Evolutionary conservation across 257 asterid genomes (phyloP).

Genomic region (Coffea eugenioides): DNA sequence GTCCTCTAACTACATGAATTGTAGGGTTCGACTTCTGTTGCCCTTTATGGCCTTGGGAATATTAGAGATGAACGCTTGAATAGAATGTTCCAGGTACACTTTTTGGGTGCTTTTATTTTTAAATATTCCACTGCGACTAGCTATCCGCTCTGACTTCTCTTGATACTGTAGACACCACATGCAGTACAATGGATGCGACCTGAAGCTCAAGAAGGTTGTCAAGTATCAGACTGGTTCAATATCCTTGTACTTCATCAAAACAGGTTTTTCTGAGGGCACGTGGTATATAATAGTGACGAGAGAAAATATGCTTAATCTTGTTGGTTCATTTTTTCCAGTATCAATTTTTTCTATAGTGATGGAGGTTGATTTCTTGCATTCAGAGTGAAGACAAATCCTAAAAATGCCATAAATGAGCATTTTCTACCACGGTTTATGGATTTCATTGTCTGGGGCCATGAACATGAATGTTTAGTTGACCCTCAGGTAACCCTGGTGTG

Average conservation of each 20-base stretch:
- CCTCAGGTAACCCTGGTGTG: conserved; percentile 66
- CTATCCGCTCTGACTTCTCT: conserved; percentile 17
- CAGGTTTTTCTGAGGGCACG: conserved; percentile 45
- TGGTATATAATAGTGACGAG: background rate
- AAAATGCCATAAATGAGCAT: conserved; percentile 97
- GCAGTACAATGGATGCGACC: conserved; percentile 99
- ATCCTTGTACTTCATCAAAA: conserved; percentile 92
- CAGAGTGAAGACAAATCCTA: conserved; percentile 96
- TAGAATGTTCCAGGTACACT: conserved; percentile 91
- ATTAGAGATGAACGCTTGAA: conserved; percentile 97
- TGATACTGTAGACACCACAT: conserved; percentile 77
- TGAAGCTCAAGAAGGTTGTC: conserved; percentile 74
- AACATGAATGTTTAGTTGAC: conserved; percentile 96
- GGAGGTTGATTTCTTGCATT: conserved; percentile 25
- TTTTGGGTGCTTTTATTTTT: conserved; percentile 6
- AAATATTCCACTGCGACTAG: background rate
- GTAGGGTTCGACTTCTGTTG: conserved; percentile 94
- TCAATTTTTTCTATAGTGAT: conserved; percentile 9
- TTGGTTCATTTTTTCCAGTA: conserved; percentile 9
- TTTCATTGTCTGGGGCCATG: conserved; percentile 98
- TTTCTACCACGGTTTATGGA: conserved; percentile 94
- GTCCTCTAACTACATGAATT: conserved; percentile 20
- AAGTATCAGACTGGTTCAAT: conserved; percentile 96
- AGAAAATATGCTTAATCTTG: conserved; percentile 2
- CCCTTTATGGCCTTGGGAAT: conserved; percentile 97